Conservation (phyloP, 257 asterid species). For the Solanum medicagineum region DNA sequence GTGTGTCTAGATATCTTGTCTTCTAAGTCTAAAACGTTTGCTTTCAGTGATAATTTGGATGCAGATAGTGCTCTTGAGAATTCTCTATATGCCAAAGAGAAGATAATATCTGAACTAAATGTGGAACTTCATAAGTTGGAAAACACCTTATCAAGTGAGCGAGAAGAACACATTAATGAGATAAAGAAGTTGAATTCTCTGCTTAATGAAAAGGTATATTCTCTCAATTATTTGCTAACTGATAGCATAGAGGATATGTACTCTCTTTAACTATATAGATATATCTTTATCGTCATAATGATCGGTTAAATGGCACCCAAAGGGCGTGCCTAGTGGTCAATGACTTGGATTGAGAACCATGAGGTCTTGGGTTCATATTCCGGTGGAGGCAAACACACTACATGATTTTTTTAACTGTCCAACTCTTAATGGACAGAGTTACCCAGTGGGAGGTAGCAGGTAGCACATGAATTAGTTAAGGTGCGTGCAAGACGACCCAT, state of each 20-base stretch:
- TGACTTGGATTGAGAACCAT: background rate
- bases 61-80: conserved; percentile 70
- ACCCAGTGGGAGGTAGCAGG: background rate
- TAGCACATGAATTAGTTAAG: background rate
- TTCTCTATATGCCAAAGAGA: conserved; percentile 85
- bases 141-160: conserved; percentile 69
- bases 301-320: background rate
- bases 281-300: background rate
- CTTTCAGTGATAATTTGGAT: conserved; percentile 66
- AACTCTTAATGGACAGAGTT: background rate
- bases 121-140: conserved; percentile 88
- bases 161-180: conserved; percentile 71
- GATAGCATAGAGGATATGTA: background rate
- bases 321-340: background rate
- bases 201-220: conserved; percentile 72
- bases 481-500: background rate
- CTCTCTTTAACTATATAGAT: background rate
- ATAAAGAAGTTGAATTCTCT: conserved; percentile 67
- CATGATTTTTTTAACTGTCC: background rate
- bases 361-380: background rate
- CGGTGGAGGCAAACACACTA: background rate
- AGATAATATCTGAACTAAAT: conserved; percentile 81
- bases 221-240: background rate
- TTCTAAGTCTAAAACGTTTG: conserved; percentile 5
- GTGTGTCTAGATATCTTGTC: background rate